Conservation (phyloP, 2,329 filamentous ascomycete species). For the Fusarium sp. region DNA sequence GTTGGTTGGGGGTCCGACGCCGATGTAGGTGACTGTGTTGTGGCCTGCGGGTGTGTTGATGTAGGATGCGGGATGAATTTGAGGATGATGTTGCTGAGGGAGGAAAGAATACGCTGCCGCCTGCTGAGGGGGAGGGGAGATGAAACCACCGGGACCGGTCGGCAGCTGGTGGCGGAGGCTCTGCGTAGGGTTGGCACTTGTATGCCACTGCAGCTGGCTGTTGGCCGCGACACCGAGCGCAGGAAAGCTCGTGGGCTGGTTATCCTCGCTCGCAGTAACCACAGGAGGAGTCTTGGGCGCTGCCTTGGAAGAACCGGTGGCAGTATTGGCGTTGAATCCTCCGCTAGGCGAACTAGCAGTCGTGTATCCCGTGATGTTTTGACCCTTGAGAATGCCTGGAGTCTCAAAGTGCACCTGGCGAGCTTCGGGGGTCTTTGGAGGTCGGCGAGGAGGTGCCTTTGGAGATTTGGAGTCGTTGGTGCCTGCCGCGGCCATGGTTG, state of each 20-base stretch:
- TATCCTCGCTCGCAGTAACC: slow-evolving; percentile 15
- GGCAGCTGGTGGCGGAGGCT: slow-evolving; percentile 46
- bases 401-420: slow-evolving; percentile 51
- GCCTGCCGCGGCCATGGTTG: slow-evolving; percentile 46
- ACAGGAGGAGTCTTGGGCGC: slow-evolving; percentile 20
- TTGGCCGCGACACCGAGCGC: slow-evolving; percentile 43
- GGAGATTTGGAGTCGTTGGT: slow-evolving; percentile 44
- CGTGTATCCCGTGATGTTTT: slow-evolving; percentile 24
- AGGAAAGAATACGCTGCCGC: slow-evolving; percentile 21
- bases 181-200: slow-evolving; percentile 50
- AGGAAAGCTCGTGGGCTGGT: slow-evolving; percentile 44
- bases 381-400: slow-evolving; percentile 6
- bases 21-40: slow-evolving; percentile 44
- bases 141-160: slow-evolving; percentile 17
- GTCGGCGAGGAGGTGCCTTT: slow-evolving; percentile 45
- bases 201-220: slow-evolving; percentile 49
- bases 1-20: slow-evolving; percentile 44
- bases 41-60: slow-evolving; percentile 19
- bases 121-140: slow-evolving; percentile 33
- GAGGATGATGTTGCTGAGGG: slow-evolving; percentile 14
- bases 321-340: slow-evolving; percentile 35
- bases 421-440: slow-evolving; percentile 40
- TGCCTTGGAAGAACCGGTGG: not conserved
- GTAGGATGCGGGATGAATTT: slow-evolving; percentile 29
- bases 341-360: slow-evolving; percentile 42